These are phyloP conservation scores for Atkinsonella hypoxylon DNA, from an alignment of 2,329 filamentous ascomycete genomes.

Conservation along the genomic window DNA sequence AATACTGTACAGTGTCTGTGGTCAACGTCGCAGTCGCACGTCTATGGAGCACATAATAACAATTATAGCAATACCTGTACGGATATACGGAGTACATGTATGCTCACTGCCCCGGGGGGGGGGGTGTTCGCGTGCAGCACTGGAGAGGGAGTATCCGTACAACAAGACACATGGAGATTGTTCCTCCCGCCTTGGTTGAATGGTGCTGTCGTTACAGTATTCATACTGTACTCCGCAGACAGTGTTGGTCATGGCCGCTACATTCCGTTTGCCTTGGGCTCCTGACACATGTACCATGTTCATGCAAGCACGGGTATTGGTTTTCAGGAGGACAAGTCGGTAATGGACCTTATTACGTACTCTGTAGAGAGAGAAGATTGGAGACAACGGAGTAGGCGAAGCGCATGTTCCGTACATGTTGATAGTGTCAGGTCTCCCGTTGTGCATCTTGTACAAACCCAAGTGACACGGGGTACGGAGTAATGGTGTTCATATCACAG, in stretches of 20 bases:
- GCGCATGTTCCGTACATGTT: background rate
- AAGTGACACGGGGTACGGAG: background rate
- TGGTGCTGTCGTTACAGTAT: too few relatives aligned
- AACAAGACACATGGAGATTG: background rate
- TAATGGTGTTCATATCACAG: background rate
- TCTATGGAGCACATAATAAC: too few relatives aligned
- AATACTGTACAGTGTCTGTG: background rate
- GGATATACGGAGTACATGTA: background rate
- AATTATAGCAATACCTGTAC: background rate
- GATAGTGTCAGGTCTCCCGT: background rate
- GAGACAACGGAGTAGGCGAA: background rate
- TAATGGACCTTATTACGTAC: background rate
- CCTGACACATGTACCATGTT: background rate
- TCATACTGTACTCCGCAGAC: too few relatives aligned
- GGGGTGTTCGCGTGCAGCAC: background rate
- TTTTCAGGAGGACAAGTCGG: background rate
- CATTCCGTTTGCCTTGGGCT: too few relatives aligned
- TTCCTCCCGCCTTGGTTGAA: background rate
- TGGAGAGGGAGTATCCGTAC: conserved; percentile 1
- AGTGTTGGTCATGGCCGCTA: too few relatives aligned
- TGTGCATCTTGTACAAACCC: background rate
- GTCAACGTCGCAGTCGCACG: conserved; percentile 1
- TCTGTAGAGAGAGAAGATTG: background rate
- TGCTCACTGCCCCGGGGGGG: background rate
- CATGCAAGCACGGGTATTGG: conserved; percentile 5